phyloP scores from a whole-genome alignment of 1,139 yeast species.

The Zygosaccharomyces pseudobailii region DNA sequence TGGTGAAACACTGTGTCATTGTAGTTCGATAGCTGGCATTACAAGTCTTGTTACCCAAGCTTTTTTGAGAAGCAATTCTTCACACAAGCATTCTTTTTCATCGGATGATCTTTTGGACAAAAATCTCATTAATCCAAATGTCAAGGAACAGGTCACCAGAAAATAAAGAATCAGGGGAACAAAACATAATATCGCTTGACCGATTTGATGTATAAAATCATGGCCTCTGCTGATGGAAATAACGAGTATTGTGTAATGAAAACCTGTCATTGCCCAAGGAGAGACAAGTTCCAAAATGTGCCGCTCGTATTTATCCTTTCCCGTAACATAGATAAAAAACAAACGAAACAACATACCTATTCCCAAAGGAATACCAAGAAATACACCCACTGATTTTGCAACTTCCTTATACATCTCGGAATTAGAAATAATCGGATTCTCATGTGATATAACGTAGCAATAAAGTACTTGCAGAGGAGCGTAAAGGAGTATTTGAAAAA shows the following conservation, averaged over 20 bases:
- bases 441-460: conserved; percentile 38
- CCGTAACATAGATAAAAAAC: conserved; percentile 21
- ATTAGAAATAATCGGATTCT: conserved; percentile 18
- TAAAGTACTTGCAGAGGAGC: conserved; percentile 52
- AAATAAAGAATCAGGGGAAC: conserved; percentile 50
- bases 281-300: conserved; percentile 39
- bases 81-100: conserved; percentile 39
- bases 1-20: conserved; percentile 52
- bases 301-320: conserved; percentile 35
- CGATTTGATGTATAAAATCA: conserved; percentile 46
- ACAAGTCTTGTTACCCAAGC: conserved; percentile 33
- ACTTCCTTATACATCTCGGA: conserved; percentile 39
- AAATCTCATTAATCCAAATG: conserved; percentile 41
- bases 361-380: conserved; percentile 52
- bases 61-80: conserved; percentile 13
- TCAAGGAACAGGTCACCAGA: conserved; percentile 44
- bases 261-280: conserved; percentile 51
- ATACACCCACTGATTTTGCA: conserved; percentile 50
- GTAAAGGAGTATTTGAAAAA: conserved; percentile 49
- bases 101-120: conserved; percentile 14
- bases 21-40: conserved; percentile 41
- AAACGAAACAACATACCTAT: conserved; percentile 44
- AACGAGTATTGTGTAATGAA: conserved; percentile 49
- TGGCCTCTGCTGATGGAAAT: conserved; percentile 53
- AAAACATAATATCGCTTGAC: conserved; percentile 47